These are phyloP conservation scores for Persicaria maculosa DNA, from an alignment of 148 eudicot genomes.

Conservation along the genomic window DNA sequence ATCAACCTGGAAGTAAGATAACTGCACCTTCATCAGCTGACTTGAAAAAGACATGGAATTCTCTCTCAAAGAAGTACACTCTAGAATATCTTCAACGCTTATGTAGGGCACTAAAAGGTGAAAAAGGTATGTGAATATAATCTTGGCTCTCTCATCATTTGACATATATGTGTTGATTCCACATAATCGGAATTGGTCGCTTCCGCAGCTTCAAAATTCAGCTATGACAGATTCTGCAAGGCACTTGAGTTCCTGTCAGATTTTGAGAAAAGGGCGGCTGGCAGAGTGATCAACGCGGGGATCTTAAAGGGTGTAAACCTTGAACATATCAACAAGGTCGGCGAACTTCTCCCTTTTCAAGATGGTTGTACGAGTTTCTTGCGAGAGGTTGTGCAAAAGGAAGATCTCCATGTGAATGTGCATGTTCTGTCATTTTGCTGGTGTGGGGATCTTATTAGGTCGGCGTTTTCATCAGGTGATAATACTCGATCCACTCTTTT, in stretches of 20 bases:
- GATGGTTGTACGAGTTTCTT: conserved; percentile 78
- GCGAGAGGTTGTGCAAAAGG: conserved; percentile 38
- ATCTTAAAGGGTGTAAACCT: conserved; percentile 67
- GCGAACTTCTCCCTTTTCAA: conserved; percentile 60
- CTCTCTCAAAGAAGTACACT: conserved; percentile 62
- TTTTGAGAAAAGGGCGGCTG: conserved; percentile 69
- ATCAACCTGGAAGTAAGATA: conserved; percentile 41
- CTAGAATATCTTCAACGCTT: conserved; percentile 78
- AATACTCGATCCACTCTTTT: not conserved
- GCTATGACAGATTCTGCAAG: conserved; percentile 38
- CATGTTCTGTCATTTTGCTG: conserved; percentile 87
- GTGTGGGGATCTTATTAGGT: conserved; percentile 85
- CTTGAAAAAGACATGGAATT: conserved; percentile 62
- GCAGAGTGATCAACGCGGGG: conserved; percentile 66
- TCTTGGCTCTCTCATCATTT: not conserved
- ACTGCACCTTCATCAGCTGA: conserved; percentile 53
- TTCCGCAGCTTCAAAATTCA: conserved; percentile 43
- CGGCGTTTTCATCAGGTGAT: conserved; percentile 71
- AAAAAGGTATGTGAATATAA: conserved; percentile 36
- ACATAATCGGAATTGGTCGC: not conserved
- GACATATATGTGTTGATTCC: not conserved
- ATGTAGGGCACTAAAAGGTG: conserved; percentile 35
- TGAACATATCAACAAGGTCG: conserved; percentile 76
- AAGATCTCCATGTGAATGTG: conserved; percentile 50
- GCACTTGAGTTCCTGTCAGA: conserved; percentile 64